Percentiles rank a stretch among this genome's conserved stretches.
Evolutionary conservation across 805 yeast species (phyloP).

Genomic region (Kodamaea nitidulidarum): DNA sequence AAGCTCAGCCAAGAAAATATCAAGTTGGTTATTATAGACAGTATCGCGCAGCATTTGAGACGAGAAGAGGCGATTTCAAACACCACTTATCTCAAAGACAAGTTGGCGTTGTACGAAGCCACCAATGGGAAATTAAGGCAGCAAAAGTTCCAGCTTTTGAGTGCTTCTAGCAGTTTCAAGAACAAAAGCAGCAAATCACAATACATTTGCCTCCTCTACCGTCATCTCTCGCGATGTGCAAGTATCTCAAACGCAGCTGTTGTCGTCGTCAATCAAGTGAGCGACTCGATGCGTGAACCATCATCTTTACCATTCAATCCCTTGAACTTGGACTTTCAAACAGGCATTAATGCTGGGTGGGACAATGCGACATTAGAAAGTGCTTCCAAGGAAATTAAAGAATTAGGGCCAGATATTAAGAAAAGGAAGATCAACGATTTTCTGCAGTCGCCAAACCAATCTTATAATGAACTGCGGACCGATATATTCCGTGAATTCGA

Average conservation of each 20-base stretch:
- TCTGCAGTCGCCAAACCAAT: background rate
- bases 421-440: background rate
- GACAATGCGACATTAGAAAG: constrained; percentile 9
- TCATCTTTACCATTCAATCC: constrained; percentile 12
- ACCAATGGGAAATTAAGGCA: constrained; percentile 14
- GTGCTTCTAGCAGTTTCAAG: constrained; percentile 22
- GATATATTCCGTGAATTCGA: background rate
- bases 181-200: constrained; percentile 16
- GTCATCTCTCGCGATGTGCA: constrained; percentile 18
- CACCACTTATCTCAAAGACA: constrained; percentile 30
- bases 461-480: background rate
- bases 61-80: constrained; percentile 45
- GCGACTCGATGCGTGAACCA: constrained; percentile 14
- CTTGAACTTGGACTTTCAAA: constrained; percentile 16
- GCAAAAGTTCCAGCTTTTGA: constrained; percentile 19
- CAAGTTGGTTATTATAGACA: constrained; percentile 68
- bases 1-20: constrained; percentile 29
- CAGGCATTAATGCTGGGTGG: constrained; percentile 23
- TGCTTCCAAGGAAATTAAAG: background rate
- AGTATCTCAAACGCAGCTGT: constrained; percentile 15
- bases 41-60: constrained; percentile 77
- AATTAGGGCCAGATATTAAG: background rate
- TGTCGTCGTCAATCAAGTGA: constrained; percentile 24
- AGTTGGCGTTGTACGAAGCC: constrained; percentile 21
- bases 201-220: constrained; percentile 17